Conservation (phyloP, 495 filamentous ascomycete genomes). For the Aspergillus ellipticus region DNA sequence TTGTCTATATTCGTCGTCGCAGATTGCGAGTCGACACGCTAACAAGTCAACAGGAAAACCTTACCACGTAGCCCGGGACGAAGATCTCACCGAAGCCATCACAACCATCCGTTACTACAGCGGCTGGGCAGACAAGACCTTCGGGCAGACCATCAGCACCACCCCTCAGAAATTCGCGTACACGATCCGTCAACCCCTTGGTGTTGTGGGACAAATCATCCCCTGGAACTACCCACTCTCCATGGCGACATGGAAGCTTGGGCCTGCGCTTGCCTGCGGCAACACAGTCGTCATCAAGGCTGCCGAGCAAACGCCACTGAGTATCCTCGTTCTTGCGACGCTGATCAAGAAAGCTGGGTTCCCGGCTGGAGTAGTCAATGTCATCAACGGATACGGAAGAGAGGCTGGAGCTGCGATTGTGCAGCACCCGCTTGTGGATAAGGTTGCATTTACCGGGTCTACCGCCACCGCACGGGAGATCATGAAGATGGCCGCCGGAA, state of each 20-base stretch:
- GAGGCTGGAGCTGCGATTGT: slow-evolving; percentile 77
- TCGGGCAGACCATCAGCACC: slow-evolving; percentile 84
- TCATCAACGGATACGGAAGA: slow-evolving; percentile 77
- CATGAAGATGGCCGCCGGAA: slow-evolving; percentile 81
- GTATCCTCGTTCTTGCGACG: slow-evolving; percentile 70
- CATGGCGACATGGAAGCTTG: slow-evolving; percentile 93
- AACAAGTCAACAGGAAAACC: slow-evolving; percentile 63
- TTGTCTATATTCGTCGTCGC: too few relatives aligned
- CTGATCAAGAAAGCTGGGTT: slow-evolving; percentile 85
- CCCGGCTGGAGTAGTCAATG: slow-evolving; percentile 88
- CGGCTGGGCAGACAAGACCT: slow-evolving; percentile 89
- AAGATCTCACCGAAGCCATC: slow-evolving; percentile 69
- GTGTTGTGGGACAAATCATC: slow-evolving; percentile 89
- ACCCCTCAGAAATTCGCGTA: slow-evolving; percentile 78
- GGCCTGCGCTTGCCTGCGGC: slow-evolving; percentile 79
- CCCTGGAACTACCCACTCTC: slow-evolving; percentile 87
- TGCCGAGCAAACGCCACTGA: slow-evolving; percentile 87
- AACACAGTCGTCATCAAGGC: slow-evolving; percentile 88
- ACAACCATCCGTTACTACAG: slow-evolving; percentile 77
- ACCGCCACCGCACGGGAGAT: slow-evolving; percentile 78
- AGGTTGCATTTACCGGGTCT: slow-evolving; percentile 87
- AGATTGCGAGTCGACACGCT: too few relatives aligned
- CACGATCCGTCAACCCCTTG: slow-evolving; percentile 81
- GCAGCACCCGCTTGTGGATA: slow-evolving; percentile 72
- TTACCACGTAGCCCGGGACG: slow-evolving; percentile 65